phyloP scores from a whole-genome alignment of 768 basidiomycete genomes.

The Suillus occidentalis region DNA sequence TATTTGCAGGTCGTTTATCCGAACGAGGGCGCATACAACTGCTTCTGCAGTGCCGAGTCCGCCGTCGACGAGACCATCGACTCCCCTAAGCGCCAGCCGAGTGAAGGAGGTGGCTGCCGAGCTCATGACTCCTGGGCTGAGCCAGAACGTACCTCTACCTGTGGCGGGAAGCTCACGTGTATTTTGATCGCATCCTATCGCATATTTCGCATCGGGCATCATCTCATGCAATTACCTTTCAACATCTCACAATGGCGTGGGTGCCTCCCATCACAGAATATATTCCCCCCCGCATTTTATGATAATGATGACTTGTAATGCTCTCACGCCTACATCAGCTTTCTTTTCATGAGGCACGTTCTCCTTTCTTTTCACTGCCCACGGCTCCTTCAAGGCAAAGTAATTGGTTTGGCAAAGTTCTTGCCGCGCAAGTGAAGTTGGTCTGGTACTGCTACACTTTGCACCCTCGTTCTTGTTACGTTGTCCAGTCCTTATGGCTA shows the following conservation, averaged over 20 bases:
- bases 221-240: too few relatives aligned
- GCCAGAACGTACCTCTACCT: not conserved
- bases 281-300: not conserved
- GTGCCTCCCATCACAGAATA: not conserved
- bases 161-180: not conserved
- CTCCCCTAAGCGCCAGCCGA: slow-evolving; percentile 56
- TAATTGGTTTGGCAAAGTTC: not conserved
- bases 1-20: slow-evolving; percentile 31
- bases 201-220: not conserved
- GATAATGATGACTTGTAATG: not conserved
- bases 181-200: not conserved
- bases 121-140: slow-evolving; percentile 13
- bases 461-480: not conserved
- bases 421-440: not conserved
- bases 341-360: too few relatives aligned
- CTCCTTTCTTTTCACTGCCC: not conserved
- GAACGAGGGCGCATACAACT: slow-evolving; percentile 38
- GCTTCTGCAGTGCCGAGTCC: slow-evolving; percentile 18
- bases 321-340: not conserved
- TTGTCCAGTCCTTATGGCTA: not conserved
- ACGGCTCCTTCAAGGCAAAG: not conserved
- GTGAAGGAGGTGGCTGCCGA: slow-evolving; percentile 64
- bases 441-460: not conserved
- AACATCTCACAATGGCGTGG: not conserved
- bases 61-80: slow-evolving; percentile 13